Evolutionary conservation across 108 stramenopile genomes (phyloP).

Genomic region (Cyclotella baltica): DNA sequence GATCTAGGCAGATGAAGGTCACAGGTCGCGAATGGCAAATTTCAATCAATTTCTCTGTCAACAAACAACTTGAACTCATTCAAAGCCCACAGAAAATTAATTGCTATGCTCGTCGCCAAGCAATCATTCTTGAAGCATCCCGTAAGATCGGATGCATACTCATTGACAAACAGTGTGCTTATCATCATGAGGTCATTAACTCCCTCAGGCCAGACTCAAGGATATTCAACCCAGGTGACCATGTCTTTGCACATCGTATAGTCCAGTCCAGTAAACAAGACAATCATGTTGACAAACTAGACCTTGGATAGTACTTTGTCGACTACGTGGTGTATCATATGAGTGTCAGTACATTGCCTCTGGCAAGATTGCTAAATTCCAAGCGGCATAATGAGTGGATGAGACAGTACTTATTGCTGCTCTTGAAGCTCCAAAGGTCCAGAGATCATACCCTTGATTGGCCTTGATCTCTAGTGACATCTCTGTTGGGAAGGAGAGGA

Average conservation of each 20-base stretch:
- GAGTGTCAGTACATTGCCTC: neutral
- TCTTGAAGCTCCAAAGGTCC: no score
- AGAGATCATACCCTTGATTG: no score
- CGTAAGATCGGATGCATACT: neutral
- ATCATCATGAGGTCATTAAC: neutral
- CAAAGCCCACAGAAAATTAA: neutral
- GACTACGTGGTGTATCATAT: neutral
- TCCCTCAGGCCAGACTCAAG: neutral
- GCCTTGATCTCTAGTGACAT: no score
- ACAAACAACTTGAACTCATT: neutral
- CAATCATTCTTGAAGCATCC: neutral
- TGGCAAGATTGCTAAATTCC: neutral
- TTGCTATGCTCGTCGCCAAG: neutral
- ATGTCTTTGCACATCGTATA: neutral
- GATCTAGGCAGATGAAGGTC: neutral
- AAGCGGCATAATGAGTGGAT: no score
- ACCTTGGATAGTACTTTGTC: neutral
- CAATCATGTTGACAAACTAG: neutral
- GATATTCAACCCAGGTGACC: no score
- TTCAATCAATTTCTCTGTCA: neutral
- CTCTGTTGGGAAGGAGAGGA: no score
- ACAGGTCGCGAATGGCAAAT: neutral
- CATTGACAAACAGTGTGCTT: neutral
- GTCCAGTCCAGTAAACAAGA: neutral
- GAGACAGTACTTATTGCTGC: no score